Evolutionary conservation across 352 stramenopile species (phyloP), one percentile per base, ranked within the genome.

Genomic region (Phytophthora pinifolia): DNA sequence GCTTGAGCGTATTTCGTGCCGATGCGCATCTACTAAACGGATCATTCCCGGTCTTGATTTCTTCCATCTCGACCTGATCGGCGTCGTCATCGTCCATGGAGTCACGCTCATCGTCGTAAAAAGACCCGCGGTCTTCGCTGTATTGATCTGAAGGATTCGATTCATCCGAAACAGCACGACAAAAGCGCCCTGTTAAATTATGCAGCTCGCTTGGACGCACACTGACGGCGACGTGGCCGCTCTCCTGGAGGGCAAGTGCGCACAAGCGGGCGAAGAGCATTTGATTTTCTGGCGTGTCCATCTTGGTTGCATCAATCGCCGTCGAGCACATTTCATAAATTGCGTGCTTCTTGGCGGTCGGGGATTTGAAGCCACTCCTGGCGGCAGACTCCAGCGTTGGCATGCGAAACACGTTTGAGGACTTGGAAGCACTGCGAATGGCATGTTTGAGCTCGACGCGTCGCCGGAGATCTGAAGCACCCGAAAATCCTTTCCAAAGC

Each of bases 401-500:
- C 65, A 69, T 64, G 64, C 70, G 46, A 37, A 78, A 27, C 0
- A 63, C 43, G 6, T 49, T 65, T 13, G 63, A 60, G 1, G 65
- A 77, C 57, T 88, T 89, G n/a, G 77, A 70, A 2, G 58, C 62
- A 41, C 67, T 81, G 13, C 65, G 67, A 15, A 86, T 82, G 1
- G 73, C 67, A 6, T 65, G 72, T 36, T 86, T 87, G 1, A 86
- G 52, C 51, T 92, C 76, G 1, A 76, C 69, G 3, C 77, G 76
- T 8, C 77, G 61, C 59, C 91, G 74, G 5, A 90, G 50, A 46
- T 86, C 73, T 0, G 45, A 47, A 3, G 83, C 78, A n/a, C 80
- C 76, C 17, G 80, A 87, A 34, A 92, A 86, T 0, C 83, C 83
- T 62, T 76, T 86, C 80, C 83, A 92, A 22, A 92, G 69, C 18